Base-by-base conservation (phyloP, 352 stramenopile genomes). In the Achlya hypogyna region DNA sequence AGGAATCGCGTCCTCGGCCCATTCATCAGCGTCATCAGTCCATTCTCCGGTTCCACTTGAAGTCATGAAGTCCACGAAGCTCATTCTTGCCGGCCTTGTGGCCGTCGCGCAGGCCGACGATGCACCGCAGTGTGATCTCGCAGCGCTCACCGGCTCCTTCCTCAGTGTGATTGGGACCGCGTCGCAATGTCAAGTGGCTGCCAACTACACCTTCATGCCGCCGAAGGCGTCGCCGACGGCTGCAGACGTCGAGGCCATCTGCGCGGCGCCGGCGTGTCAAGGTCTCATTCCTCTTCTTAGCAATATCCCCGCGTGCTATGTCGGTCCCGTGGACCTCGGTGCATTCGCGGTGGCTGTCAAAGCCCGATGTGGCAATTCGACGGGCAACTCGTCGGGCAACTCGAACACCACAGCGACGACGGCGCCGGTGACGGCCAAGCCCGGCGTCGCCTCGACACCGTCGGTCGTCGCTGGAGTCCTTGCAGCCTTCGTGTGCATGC, bases 141-240 rank as follows among this genome's bases (percentile, higher is more conserved):
- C 60, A 4, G 43, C 49, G 27, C 63, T 75, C 34, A 49, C 63
- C 5, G 52, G 23, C 14, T 12, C 52, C 20, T 62, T 75, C 23
- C 3, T 22, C 6, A 25, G 63, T 34, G 20, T 71, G 5, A 64
- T 74, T 1, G 51, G 49, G n/a, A 63, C 68, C 16, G 67, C 68
- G 1, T 58, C 32, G n/a, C 34, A 51, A 16, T 75, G 71, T 67
- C 68, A 71, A 58, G 47, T 53, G 3, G 62, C 67, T 8, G 65
- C 65, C 0, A 59, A 63, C 22, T 73, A 73, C 52, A 65, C 51
- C 28, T 65, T 75, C 32, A 29, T 75, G 27, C 71, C 67, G n/a
- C 71, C 71, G 16, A 43, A 4, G 4, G 56, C 62, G 18, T n/a
- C 62, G 20, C 71, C 68, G 14, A 75, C 71, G 1, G 4, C 54